Percentiles rank a stretch among this genome's conserved stretches.
Evolutionary conservation across 1,284 basidiomycete species (phyloP).

Genomic region (Pseudozyma tsukubaensis): DNA sequence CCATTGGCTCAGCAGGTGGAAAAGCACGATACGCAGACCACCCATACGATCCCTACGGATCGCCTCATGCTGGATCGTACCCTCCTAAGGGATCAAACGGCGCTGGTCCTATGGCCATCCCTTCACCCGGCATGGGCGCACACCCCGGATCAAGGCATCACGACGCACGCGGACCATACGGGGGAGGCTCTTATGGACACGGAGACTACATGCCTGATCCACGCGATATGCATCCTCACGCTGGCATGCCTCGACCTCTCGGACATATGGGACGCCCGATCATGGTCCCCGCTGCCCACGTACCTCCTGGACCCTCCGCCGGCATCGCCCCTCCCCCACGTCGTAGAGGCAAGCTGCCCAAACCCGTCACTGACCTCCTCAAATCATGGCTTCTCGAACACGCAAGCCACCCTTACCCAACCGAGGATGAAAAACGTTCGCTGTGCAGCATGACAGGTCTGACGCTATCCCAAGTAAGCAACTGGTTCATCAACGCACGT

Average conservation of each 20-base stretch:
- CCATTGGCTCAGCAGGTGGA: conserved; percentile 14
- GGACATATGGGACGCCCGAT: conserved; percentile 30
- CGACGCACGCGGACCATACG: conserved; percentile 20
- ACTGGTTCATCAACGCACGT: conserved; percentile 67
- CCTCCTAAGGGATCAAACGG: conserved; percentile 24
- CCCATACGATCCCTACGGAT: conserved; percentile 37
- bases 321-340: conserved; percentile 50
- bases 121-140: conserved; percentile 17
- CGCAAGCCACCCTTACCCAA: conserved; percentile 87
- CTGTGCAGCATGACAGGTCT: conserved; percentile 85
- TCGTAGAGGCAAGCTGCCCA: conserved; percentile 84
- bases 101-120: conserved; percentile 16
- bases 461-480: conserved; percentile 82
- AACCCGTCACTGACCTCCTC: conserved; percentile 87
- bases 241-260: conserved; percentile 15
- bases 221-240: conserved; percentile 34
- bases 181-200: conserved; percentile 20
- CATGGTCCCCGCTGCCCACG: conserved; percentile 31
- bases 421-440: conserved; percentile 89
- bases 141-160: conserved; percentile 20
- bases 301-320: conserved; percentile 45
- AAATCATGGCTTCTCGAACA: conserved; percentile 90
- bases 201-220: conserved; percentile 36
- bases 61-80: conserved; percentile 32
- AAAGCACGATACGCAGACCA: conserved; percentile 35